phyloP scores from a whole-genome alignment of 2,329 filamentous ascomycete species.

The Fusarium camptoceras region DNA sequence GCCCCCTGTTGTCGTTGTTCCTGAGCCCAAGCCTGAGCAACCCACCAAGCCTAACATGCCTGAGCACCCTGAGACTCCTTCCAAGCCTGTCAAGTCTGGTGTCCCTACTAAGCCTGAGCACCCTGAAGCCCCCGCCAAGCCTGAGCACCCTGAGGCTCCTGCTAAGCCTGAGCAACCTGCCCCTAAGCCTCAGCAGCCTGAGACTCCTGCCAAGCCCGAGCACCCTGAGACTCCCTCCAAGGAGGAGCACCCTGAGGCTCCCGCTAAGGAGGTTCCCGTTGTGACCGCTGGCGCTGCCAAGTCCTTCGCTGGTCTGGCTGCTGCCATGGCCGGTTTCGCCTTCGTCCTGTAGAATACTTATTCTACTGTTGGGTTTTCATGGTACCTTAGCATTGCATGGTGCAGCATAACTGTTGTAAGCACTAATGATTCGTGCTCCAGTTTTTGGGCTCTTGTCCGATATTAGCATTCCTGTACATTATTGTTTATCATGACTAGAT shows the following conservation, averaged over 20 bases:
- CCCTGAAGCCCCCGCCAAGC: background rate
- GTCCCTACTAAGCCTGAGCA: background rate
- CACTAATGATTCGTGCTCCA: background rate
- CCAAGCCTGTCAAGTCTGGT: background rate
- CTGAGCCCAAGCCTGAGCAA: slow-evolving; percentile 13
- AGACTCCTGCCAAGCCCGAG: background rate
- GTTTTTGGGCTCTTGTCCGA: background rate
- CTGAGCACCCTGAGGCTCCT: background rate
- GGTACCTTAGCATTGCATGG: slow-evolving; percentile 1
- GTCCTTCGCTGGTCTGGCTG: slow-evolving; percentile 36
- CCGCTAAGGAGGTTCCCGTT: slow-evolving; percentile 16
- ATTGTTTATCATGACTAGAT: background rate
- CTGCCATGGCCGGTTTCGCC: slow-evolving; percentile 38
- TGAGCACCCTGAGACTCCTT: background rate
- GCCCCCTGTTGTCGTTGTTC: slow-evolving; percentile 14
- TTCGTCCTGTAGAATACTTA: slow-evolving; percentile 40
- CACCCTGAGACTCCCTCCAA: background rate
- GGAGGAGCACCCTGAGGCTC: slow-evolving; percentile 2
- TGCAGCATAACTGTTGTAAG: background rate
- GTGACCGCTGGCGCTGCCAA: slow-evolving; percentile 41
- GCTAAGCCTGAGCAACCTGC: background rate
- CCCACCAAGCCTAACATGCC: background rate
- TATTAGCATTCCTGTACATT: slow-evolving; percentile 31
- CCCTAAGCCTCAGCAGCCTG: background rate
- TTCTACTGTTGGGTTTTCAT: background rate